Evolutionary conservation across 179 eudicot genomes (phyloP), one percentile per base, ranked within the genome.

Genomic region (Vitellaria paradoxa): DNA sequence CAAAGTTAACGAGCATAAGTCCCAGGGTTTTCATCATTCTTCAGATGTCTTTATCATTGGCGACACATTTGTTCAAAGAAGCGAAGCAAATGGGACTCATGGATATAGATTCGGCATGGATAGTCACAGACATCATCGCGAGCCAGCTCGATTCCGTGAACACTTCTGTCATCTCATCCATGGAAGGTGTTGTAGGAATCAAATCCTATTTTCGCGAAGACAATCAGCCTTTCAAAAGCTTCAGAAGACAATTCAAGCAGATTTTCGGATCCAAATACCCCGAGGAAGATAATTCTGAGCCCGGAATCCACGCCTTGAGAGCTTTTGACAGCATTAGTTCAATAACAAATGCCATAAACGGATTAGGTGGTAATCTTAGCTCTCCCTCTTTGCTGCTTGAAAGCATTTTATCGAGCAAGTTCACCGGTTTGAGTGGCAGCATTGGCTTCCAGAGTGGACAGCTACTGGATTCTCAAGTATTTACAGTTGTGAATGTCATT

Each of bases 11-110:
- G 3, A 42, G 15, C 18, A 59, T 26, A 64, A 70, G 78, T 10
- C 78, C 91, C 0, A 77, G 89, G 57, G 88, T 84, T 9, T 88
- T 88, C 72, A 78, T 88, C 13, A 79, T 88, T 78, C 85, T 88
- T 45, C 78, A 73, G 10, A 71, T 86, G 49, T 88, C 89, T 0
- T 50, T 80, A 17, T 2, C 37, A 1, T 30, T 30, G 37, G 37
- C 37, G 37, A 30, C 37, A 30, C 37, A 30, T 30, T 30, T 50
- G 82, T 7, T 0, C 76, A 23, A 53, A 24, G 85, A 83, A 77
- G 92, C 92, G 15, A 78, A 84, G 47, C 17, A 75, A 15, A 26
- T 78, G 40, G 84, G 87, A 20, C 75, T 87, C 2, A 56, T 82
- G 61, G 87, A 84, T 20, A 79, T 61, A 68, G 87, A 89, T 15